Evolutionary conservation across 1,139 yeast species (phyloP).

Genomic region (Pneumocystis oryctolagi): DNA sequence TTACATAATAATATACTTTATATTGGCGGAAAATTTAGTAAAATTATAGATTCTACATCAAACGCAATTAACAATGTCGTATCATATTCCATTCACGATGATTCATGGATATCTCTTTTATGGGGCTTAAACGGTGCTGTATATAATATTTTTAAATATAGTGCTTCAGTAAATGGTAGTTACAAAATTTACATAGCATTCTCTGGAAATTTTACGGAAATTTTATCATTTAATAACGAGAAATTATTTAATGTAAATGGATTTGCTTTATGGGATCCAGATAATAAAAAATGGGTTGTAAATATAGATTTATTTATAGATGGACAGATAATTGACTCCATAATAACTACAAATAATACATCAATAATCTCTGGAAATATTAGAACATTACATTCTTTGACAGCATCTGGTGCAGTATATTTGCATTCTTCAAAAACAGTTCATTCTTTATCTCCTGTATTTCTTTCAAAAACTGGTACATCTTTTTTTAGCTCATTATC

Average conservation of each 20-base stretch:
- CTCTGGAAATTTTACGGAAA: conserved; percentile 16
- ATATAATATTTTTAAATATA: conserved; percentile 14
- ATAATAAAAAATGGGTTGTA: conserved; percentile 18
- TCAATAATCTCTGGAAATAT: conserved; percentile 13
- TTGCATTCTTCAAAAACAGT: conserved; percentile 5
- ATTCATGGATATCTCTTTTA: conserved; percentile 15
- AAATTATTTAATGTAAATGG: conserved; percentile 14
- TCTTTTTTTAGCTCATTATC: not conserved
- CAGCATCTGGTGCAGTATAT: conserved; percentile 12
- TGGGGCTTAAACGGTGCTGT: not conserved
- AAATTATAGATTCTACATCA: conserved; percentile 21
- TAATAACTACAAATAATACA: not conserved
- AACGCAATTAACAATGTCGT: conserved; percentile 20
- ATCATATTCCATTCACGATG: conserved; percentile 19
- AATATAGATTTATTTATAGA: conserved; percentile 8
- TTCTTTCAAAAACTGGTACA: not conserved
- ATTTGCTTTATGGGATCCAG: conserved; percentile 21
- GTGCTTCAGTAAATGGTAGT: conserved; percentile 23
- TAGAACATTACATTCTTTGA: conserved; percentile 7
- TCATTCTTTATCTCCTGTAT: not conserved
- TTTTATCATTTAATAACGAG: conserved; percentile 7
- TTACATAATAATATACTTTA: conserved; percentile 22
- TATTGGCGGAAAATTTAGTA: conserved; percentile 28
- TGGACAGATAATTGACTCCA: conserved; percentile 11
- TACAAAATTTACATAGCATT: conserved; percentile 25